Percentiles rank a stretch among this genome's conserved stretches.
These are phyloP conservation scores for Pezicula radicicola DNA, from an alignment of 2,329 filamentous ascomycete genomes.

Conservation along the genomic window DNA sequence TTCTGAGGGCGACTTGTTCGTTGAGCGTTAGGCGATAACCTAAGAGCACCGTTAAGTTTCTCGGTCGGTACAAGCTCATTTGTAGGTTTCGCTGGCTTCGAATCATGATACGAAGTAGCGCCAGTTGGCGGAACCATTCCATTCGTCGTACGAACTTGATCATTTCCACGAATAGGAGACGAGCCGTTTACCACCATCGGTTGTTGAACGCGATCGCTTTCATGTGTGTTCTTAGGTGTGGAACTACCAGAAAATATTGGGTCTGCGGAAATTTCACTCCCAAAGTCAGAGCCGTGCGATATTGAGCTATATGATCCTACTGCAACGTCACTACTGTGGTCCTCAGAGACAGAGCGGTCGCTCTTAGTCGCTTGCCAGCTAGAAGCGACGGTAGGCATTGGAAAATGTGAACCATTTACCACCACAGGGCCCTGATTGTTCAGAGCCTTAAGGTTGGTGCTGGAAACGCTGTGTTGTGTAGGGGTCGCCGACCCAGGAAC, in stretches of 20 bases:
- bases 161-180: constrained; percentile 6
- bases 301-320: constrained; percentile 23
- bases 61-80: constrained; percentile 18
- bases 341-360: constrained; percentile 21
- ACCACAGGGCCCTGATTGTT: constrained; percentile 25
- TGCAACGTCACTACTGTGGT: constrained; percentile 18
- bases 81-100: constrained; percentile 2
- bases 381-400: constrained; percentile 21
- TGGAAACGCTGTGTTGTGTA: constrained; percentile 21
- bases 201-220: constrained; percentile 9
- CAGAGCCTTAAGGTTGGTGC: constrained; percentile 21
- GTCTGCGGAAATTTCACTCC: constrained; percentile 19
- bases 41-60: constrained; percentile 11
- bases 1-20: constrained; percentile 20
- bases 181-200: constrained; percentile 26
- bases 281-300: constrained; percentile 20
- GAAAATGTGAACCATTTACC: constrained; percentile 27
- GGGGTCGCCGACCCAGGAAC: constrained; percentile 16
- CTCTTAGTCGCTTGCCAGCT: constrained; percentile 22
- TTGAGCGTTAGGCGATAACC: constrained; percentile 23
- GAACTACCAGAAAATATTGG: constrained; percentile 19
- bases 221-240: constrained; percentile 21
- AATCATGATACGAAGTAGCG: constrained; percentile 2
- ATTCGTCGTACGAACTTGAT: constrained; percentile 1
- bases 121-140: constrained; percentile 8